Evolutionary conservation across 805 yeast genomes (phyloP).

Genomic region (Saccharomycopsis sp.): DNA sequence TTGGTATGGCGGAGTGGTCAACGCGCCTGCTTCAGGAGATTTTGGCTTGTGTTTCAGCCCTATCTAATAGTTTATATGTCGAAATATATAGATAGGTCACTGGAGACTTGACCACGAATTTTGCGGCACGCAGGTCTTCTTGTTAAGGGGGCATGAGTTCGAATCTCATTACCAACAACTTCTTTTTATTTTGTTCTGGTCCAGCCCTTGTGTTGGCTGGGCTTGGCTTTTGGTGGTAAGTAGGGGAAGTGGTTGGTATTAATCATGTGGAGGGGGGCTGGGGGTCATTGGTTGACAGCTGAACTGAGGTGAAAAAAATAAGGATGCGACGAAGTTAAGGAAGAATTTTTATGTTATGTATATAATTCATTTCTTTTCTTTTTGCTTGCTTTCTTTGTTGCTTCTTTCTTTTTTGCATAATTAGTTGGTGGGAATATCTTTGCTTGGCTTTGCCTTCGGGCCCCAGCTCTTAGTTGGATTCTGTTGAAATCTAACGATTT

Average conservation of each 20-base stretch:
- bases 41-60: not conserved
- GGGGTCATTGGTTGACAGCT: not conserved
- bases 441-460: constrained; percentile 73
- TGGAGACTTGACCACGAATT: not conserved
- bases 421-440: too few relatives aligned
- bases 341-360: too few relatives aligned
- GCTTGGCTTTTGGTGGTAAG: too few relatives aligned
- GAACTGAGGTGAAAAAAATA: not conserved
- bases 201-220: too few relatives aligned
- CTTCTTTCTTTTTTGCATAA: too few relatives aligned
- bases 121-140: constrained; percentile 7
- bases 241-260: not conserved
- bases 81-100: too few relatives aligned
- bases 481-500: constrained; percentile 82
- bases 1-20: constrained; percentile 11
- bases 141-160: constrained; percentile 8
- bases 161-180: constrained; percentile 10
- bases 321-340: too few relatives aligned
- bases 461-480: constrained; percentile 98
- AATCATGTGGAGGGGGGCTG: not conserved
- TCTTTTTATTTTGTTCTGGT: not conserved
- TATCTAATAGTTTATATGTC: too few relatives aligned
- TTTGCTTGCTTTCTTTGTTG: too few relatives aligned
- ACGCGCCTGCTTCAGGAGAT: constrained; percentile 12
- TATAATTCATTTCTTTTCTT: too few relatives aligned